A percentile compares a stretch with the other conserved stretches of the same genome.
Evolutionary conservation across 352 stramenopile species (phyloP).

Genomic region (Phytophthora palmivora): DNA sequence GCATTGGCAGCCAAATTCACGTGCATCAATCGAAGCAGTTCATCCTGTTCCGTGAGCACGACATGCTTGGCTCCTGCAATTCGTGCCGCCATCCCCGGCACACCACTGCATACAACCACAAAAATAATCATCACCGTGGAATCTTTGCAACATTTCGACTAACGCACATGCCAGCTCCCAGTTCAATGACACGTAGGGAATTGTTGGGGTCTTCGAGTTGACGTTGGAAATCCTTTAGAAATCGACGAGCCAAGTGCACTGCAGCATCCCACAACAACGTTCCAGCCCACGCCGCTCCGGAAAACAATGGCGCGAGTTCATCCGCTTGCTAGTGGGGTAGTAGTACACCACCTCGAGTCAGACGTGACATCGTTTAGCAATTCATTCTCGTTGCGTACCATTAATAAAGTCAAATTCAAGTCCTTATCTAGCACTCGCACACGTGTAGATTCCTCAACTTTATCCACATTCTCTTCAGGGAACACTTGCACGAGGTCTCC

Average conservation of each 20-base stretch:
- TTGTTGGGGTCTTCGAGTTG: constrained; percentile 42
- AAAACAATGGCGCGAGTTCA: constrained; percentile 93
- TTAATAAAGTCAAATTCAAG: constrained; percentile 64
- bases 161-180: constrained; percentile 83
- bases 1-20: constrained; percentile 71
- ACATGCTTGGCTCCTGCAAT: constrained; percentile 84
- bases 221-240: constrained; percentile 55
- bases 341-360: constrained; percentile 17
- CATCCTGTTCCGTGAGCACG: constrained; percentile 92
- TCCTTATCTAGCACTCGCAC: constrained; percentile 64
- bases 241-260: constrained; percentile 64
- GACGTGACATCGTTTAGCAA: constrained; percentile 20
- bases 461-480: constrained; percentile 58
- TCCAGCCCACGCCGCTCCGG: constrained; percentile 92
- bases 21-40: constrained; percentile 88
- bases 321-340: constrained; percentile 77
- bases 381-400: constrained; percentile 47
- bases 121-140: neutral
- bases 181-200: constrained; percentile 71
- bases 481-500: constrained; percentile 51
- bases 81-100: constrained; percentile 92
- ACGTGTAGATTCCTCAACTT: constrained; percentile 61
- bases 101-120: constrained; percentile 57
- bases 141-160: neutral
- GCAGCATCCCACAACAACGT: constrained; percentile 92